Evolutionary conservation across 2,329 filamentous ascomycete species (phyloP).

Genomic region (Colletotrichum sp.): DNA sequence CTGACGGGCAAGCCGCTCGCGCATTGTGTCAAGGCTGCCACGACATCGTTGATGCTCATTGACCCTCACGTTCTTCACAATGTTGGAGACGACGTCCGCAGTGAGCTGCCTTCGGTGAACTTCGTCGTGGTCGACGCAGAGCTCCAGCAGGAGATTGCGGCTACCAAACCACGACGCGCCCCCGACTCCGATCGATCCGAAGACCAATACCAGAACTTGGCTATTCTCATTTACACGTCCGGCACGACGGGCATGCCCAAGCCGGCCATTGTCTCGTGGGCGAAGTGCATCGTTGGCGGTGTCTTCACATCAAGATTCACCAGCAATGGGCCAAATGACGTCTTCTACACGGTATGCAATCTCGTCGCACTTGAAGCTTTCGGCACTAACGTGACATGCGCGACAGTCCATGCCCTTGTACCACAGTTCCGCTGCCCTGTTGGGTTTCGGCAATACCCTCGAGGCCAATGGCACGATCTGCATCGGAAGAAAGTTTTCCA

Average conservation of each 20-base stretch:
- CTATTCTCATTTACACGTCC: constrained; percentile 82
- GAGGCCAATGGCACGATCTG: constrained; percentile 69
- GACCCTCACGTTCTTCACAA: constrained; percentile 65
- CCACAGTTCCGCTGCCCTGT: constrained; percentile 77
- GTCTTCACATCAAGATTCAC: constrained; percentile 62
- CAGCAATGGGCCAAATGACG: constrained; percentile 64
- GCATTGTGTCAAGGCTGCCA: constrained; percentile 76
- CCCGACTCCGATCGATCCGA: constrained; percentile 63
- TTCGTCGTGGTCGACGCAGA: constrained; percentile 68
- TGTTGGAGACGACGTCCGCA: constrained; percentile 62
- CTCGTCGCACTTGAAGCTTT: neutral
- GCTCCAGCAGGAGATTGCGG: constrained; percentile 58
- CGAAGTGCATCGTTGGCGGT: constrained; percentile 62
- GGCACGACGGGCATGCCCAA: constrained; percentile 88
- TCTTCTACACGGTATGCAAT: constrained; percentile 73
- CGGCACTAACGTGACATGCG: neutral
- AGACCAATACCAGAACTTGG: constrained; percentile 60
- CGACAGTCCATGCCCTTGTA: constrained; percentile 84
- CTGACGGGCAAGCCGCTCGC: constrained; percentile 71
- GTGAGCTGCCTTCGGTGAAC: constrained; percentile 54
- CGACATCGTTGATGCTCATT: constrained; percentile 70
- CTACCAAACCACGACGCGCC: constrained; percentile 58
- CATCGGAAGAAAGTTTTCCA: constrained; percentile 80
- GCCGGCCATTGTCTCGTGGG: constrained; percentile 77
- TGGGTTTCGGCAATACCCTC: constrained; percentile 70